A percentile compares a stretch with the other conserved stretches of the same genome.
Conservation (phyloP, 768 basidiomycete species). For the Leccinum uliginosum region DNA sequence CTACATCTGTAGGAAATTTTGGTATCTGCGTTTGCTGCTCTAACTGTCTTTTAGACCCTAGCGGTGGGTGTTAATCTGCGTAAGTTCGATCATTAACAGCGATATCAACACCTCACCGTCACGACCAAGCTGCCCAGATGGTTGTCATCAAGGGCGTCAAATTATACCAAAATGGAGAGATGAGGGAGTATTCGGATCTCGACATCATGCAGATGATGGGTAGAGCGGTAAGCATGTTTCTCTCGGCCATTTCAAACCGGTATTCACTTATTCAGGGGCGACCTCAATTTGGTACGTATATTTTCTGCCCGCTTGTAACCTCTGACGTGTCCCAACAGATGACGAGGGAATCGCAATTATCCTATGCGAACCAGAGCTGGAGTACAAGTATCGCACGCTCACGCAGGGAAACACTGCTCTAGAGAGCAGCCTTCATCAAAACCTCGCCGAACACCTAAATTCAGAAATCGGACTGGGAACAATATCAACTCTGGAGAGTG, state of each 20-base stretch:
- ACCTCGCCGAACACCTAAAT: conserved; percentile 88
- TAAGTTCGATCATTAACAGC: conserved; percentile 32
- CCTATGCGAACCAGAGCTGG: conserved; percentile 70
- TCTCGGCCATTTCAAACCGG: background rate
- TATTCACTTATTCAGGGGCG: conserved; percentile 52
- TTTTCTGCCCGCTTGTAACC: background rate
- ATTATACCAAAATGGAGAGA: conserved; percentile 63
- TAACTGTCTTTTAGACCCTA: conserved; percentile 59
- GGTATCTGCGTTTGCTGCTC: background rate
- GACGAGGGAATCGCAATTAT: conserved; percentile 81
- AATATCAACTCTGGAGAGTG: conserved; percentile 63
- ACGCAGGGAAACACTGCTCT: conserved; percentile 70
- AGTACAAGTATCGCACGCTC: conserved; percentile 66
- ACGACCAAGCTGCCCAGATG: conserved; percentile 72
- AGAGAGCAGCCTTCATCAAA: conserved; percentile 81
- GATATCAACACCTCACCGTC: background rate
- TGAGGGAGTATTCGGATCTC: conserved; percentile 83
- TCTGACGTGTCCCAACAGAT: conserved; percentile 41
- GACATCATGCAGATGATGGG: conserved; percentile 98
- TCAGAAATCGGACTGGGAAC: conserved; percentile 89
- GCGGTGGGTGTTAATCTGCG: conserved; percentile 97
- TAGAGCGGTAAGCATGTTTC: conserved; percentile 58
- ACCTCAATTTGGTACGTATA: conserved; percentile 74
- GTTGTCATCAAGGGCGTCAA: conserved; percentile 92
- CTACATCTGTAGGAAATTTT: conserved; percentile 66